phyloP scores from a whole-genome alignment of 2,329 filamentous ascomycete genomes.

The Penicillium olsonii region DNA sequence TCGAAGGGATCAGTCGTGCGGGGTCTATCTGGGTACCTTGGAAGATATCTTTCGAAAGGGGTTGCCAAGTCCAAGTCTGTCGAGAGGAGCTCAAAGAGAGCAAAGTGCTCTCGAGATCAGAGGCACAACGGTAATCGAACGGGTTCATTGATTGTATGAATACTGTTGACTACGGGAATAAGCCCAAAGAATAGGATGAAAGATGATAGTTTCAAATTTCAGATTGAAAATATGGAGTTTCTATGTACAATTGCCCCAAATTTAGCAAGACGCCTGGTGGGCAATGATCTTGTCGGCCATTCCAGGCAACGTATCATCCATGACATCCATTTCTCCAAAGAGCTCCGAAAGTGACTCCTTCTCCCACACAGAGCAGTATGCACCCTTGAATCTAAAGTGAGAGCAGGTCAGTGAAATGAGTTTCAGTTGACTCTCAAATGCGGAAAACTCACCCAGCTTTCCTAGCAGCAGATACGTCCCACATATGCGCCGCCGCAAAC shows the following conservation, averaged over 20 bases:
- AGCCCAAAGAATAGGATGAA: too few species aligned
- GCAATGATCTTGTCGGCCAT: conserved; percentile 34
- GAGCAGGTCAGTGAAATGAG: background rate
- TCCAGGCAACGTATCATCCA: conserved; percentile 25
- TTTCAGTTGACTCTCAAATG: background rate
- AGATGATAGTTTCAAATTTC: too few species aligned
- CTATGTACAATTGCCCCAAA: background rate
- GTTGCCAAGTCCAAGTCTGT: background rate
- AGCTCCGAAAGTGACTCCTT: conserved; percentile 26
- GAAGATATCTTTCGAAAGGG: background rate
- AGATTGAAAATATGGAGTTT: too few species aligned
- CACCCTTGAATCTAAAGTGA: conserved; percentile 25
- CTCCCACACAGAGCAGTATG: conserved; percentile 26
- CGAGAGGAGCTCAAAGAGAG: background rate
- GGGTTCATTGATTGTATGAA: too few species aligned
- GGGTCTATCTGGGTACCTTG: background rate
- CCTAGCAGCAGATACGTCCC: conserved; percentile 31
- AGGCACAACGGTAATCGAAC: too few species aligned
- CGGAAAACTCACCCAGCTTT: conserved; percentile 23
- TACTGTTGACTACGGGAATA: too few species aligned
- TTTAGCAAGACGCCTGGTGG: conserved; percentile 12
- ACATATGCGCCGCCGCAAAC: conserved; percentile 36
- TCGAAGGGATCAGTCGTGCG: background rate
- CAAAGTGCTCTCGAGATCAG: too few species aligned
- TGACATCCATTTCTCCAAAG: conserved; percentile 33